Conservation (phyloP, 352 stramenopile genomes). For the Phytophthora megakarya region DNA sequence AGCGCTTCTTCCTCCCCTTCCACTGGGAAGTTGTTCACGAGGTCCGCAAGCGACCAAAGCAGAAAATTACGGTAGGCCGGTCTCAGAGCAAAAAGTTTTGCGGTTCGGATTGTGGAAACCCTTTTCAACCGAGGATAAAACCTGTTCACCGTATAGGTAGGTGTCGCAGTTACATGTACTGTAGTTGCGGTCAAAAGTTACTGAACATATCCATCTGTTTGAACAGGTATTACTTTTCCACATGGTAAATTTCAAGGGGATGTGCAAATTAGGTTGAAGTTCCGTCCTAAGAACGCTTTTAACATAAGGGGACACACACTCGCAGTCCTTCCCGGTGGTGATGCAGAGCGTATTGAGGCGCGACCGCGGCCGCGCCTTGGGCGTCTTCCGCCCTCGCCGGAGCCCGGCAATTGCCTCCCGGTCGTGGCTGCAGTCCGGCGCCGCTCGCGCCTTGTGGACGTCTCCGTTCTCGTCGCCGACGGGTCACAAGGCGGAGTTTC, state of each 20-base stretch:
- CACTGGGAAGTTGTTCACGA: too few relatives aligned
- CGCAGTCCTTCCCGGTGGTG: slow-evolving; percentile 22
- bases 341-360: slow-evolving; percentile 38
- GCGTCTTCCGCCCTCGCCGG: too few relatives aligned
- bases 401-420: slow-evolving; percentile 9
- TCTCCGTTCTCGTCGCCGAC: slow-evolving; percentile 11
- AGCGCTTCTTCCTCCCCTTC: too few relatives aligned
- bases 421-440: slow-evolving; percentile 12
- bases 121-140: too few relatives aligned
- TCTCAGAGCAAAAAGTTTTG: too few relatives aligned
- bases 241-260: not conserved
- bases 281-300: slow-evolving; percentile 10
- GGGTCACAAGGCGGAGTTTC: slow-evolving; percentile 15
- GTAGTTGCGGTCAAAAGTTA: too few relatives aligned
- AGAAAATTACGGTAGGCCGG: not conserved
- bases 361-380: slow-evolving; percentile 37
- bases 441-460: slow-evolving; percentile 12
- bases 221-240: not conserved
- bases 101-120: too few relatives aligned
- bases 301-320: slow-evolving; percentile 3
- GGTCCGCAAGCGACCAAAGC: slow-evolving; percentile 4
- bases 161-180: too few relatives aligned
- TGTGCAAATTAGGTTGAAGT: slow-evolving; percentile 33
- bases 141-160: too few relatives aligned
- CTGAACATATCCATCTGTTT: too few relatives aligned